Evolutionary conservation across 768 basidiomycete genomes (phyloP), one percentile per base, ranked within the genome.

Genomic region (Boletus sp.): DNA sequence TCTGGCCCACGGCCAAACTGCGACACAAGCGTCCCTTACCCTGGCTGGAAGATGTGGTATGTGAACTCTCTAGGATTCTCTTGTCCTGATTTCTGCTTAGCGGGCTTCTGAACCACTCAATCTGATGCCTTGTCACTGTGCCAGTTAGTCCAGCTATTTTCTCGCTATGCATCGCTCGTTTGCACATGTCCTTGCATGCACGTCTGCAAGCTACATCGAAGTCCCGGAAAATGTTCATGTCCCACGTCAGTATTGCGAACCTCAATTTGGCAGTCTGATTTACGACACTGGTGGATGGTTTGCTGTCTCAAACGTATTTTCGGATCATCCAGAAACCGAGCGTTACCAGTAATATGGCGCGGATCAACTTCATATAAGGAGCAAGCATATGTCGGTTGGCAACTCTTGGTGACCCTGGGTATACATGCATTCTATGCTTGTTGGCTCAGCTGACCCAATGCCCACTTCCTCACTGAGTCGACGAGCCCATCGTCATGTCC

Each of bases 291-390:
- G n/a, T 15, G 11, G 15, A 37, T 8, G 30, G 40, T 28, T 42
- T 8, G 37, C 32, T 36, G 56, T 58, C 57, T 48, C 56, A 48
- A 39, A 18, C 24, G 12, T 48, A 30, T 51, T 28, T 45, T 52
- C 39, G 50, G 45, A 39, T 53, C 45, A 41, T 42, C 33, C 33
- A 55, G n/a, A 41, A 18, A 30, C 7, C 40, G 14, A 35, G 18
- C 14, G n/a, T 20, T 17, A 4, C 56, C 33, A 18, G 54, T 15
- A 9, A 14, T 42, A 36, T 44, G 39, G 29, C 33, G 29, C 40
- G 36, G 49, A 62, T 64, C 57, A 54, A 32, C 39, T 60, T 50
- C 55, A 14, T 30, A 32, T 29, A 40, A 20, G 37, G 32, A 17
- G 18, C 37, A 28, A 47, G 50, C 20, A 17, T n/a, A n/a, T n/a